Evolutionary conservation across 1,284 basidiomycete genomes (phyloP).

Genomic region (Pseudozyma hubeiensis): DNA sequence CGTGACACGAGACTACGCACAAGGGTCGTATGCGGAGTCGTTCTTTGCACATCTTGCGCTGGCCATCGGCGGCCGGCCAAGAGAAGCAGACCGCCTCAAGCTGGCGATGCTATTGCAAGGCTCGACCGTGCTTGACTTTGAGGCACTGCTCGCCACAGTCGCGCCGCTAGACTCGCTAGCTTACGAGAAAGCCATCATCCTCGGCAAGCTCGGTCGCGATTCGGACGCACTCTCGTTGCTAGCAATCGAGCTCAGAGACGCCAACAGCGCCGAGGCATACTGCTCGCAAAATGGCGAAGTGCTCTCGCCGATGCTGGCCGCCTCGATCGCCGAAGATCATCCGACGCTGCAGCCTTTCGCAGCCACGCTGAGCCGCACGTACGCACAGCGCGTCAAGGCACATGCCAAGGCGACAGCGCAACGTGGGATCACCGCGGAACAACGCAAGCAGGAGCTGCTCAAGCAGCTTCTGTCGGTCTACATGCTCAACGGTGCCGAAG

Average conservation of each 20-base stretch:
- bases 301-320: constrained; percentile 50
- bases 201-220: constrained; percentile 52
- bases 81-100: constrained; percentile 51
- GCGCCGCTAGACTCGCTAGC: constrained; percentile 15
- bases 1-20: constrained; percentile 36
- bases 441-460: constrained; percentile 38
- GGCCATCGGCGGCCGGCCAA: constrained; percentile 21
- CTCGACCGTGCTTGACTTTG: constrained; percentile 45
- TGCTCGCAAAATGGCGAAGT: constrained; percentile 57
- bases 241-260: constrained; percentile 53
- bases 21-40: constrained; percentile 54
- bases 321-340: constrained; percentile 42
- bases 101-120: constrained; percentile 56
- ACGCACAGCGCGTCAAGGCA: constrained; percentile 37
- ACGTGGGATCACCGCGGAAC: constrained; percentile 7
- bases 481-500: constrained; percentile 46
- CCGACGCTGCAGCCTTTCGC: constrained; percentile 36
- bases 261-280: constrained; percentile 60
- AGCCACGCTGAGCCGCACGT: constrained; percentile 37
- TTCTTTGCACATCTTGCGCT: constrained; percentile 59
- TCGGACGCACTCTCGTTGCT: constrained; percentile 53
- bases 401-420: constrained; percentile 24
- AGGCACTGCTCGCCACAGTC: constrained; percentile 23
- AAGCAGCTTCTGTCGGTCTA: constrained; percentile 48
- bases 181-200: constrained; percentile 55